Conservation (phyloP, 2,329 filamentous ascomycete species). For the Nemania sp. region DNA sequence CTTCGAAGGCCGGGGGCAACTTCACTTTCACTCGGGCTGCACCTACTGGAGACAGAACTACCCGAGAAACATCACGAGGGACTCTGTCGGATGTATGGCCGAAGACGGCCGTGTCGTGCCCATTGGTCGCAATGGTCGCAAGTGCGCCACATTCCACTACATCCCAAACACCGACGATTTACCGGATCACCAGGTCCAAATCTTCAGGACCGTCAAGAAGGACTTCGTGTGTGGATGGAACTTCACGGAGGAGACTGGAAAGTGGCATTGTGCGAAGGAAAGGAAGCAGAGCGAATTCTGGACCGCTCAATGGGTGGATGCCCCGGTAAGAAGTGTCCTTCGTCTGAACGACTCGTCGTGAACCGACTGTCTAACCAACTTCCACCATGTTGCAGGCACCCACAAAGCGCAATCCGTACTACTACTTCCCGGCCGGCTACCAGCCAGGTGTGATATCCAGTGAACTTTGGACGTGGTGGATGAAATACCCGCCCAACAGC, state of each 20-base stretch:
- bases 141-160: constrained; percentile 5
- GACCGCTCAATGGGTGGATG: background rate
- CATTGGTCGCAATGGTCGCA: constrained; percentile 9
- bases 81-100: constrained; percentile 3
- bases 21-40: constrained; percentile 6
- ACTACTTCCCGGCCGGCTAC: background rate
- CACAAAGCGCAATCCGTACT: background rate
- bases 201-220: background rate
- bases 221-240: background rate
- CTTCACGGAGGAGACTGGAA: background rate
- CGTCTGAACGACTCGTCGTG: background rate
- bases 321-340: background rate
- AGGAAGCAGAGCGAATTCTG: background rate
- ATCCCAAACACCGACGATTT: background rate
- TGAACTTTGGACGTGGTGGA: background rate
- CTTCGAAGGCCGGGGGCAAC: background rate
- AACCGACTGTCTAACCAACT: background rate
- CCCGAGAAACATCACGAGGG: background rate
- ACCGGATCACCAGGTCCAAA: background rate
- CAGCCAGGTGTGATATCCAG: background rate
- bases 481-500: constrained; percentile 4
- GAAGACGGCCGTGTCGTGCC: constrained; percentile 10
- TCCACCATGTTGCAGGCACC: background rate
- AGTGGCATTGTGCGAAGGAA: background rate
- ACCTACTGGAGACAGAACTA: constrained; percentile 13